Base-by-base conservation (phyloP, 108 stramenopile species). In the Discostella pseudostelligera region DNA sequence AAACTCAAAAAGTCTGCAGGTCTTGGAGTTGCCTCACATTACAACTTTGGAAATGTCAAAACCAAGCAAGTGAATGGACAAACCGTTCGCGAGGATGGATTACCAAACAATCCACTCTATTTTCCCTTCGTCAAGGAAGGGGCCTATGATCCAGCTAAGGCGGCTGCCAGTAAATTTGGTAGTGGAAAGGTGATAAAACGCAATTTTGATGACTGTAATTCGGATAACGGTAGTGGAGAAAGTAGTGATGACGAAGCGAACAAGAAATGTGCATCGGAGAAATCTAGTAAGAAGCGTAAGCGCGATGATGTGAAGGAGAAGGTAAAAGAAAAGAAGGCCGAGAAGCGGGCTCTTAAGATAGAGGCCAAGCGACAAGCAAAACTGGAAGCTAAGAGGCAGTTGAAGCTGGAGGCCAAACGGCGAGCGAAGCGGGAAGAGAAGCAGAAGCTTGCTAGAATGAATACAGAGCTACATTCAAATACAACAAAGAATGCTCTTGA, bases 131-230 rank as follows among this genome's bases (percentile, higher is more conserved):
- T 88, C 0, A 67, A 79, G 32, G 84, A 84, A 61, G 92, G 92
- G 3, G 69, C 83, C 19, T 89, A 81, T 35, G 79, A 87, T 78
- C 79, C 81, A 8, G 67, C 53, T 6, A 82, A 53, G 25, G 59
- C 73, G 0, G 59, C 61, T 53, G 71, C 66, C 7, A 21, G 24
- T 9, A 65, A 81, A 43, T 75, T 83, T 57, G 92, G 92, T 14
- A 89, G 90, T 74, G 92, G 92, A 51, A 74, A 89, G 29, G 55
- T 43, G 19, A 93, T 93, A 46, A 88, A 93, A 55, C 80, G 89
- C 2, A 84, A 89, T 57, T 93, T 93, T 65, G 88, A 87, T 37
- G 85, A 90, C 77, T 59, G 65, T 21, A 48, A 67, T 35, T 17
- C 44, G 13, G 53, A 44, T 22, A 20, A 2, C 35, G 28, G 13